These are phyloP conservation scores for Juncus effusus DNA, from an alignment of 176 grass and related monocot genomes.

Conservation along the genomic window DNA sequence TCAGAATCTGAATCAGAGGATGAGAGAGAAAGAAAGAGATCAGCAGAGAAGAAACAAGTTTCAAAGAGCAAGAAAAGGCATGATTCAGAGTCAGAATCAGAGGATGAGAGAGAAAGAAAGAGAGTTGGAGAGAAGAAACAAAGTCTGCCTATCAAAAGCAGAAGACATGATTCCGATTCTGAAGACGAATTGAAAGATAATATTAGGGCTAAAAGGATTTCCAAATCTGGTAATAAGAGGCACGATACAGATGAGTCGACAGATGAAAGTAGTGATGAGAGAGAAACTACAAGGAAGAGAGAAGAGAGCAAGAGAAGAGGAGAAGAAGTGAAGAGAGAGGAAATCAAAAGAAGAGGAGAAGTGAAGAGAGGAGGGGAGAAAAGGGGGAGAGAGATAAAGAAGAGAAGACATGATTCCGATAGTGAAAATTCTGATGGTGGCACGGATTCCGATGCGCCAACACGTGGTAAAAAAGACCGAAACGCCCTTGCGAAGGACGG, in stretches of 20 bases:
- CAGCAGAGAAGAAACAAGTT: slow-evolving; percentile 12
- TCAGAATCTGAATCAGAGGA: slow-evolving; percentile 4
- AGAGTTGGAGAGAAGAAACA: slow-evolving; percentile 3
- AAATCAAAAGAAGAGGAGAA: slow-evolving; percentile 18
- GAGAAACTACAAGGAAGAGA: slow-evolving; percentile 29
- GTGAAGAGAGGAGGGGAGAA: slow-evolving; percentile 24
- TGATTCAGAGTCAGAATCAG: slow-evolving; percentile 16
- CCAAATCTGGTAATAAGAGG: not conserved
- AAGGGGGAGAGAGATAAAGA: slow-evolving; percentile 21
- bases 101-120: slow-evolving; percentile 30
- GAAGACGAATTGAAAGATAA: not conserved
- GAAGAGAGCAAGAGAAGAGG: slow-evolving; percentile 28
- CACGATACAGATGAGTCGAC: slow-evolving; percentile 28
- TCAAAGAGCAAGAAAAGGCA: slow-evolving; percentile 30
- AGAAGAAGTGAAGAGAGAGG: slow-evolving; percentile 29
- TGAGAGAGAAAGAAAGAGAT: slow-evolving; percentile 30
- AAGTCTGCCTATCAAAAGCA: too few species aligned
- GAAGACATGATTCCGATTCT: slow-evolving; percentile 14
- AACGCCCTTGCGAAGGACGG: not conserved
- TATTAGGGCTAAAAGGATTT: too few species aligned
- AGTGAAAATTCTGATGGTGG: slow-evolving; percentile 2
- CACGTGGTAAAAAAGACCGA: slow-evolving; percentile 14
- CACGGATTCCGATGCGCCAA: not conserved
- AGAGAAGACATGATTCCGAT: slow-evolving; percentile 17
- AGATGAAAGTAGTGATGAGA: slow-evolving; percentile 29